Evolutionary conservation across 768 basidiomycete genomes (phyloP), one percentile per base, ranked within the genome.

Genomic region (Boletus rubescentipes): DNA sequence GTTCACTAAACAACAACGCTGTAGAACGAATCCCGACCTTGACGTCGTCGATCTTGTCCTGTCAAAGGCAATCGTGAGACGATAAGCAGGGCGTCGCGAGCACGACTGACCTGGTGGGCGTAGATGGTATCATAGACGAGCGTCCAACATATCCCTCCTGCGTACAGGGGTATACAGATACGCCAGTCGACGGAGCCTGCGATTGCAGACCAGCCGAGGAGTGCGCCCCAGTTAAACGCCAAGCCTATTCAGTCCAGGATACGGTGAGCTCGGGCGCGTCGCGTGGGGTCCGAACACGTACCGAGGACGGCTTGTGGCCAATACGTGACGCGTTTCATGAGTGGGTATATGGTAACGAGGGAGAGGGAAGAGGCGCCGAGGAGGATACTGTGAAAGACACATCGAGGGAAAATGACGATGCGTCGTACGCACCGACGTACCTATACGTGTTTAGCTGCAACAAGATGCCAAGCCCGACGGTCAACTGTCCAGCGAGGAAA

Each of bases 281-380:
- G 35, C 26, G 26, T 14, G 32, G 2, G 32, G 46, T 9, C 23
- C 11, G 18, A 10, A 1, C 15, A 51, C 84, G 53, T 54, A 92
- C 95, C 96, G 20, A 99, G 86, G 29, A 97, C 88, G 37, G 91
- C 86, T 67, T 99, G 97, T 2, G 97, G 97, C 91, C 96, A 99
- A 67, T 98, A 78, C 0, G 97, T 99, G 37, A 97, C 73, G 14
- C 97, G 83, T 71, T 99, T 99, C 97, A 99, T 98, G 59, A 96
- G 77, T 0, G 97, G 97, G 72, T 99, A 99, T 42, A 93, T 67
- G 7, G 83, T 82, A 41, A 99, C 97, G 14, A 99, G 66, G 4
- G 87, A 86, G 37, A 99, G 75, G 0, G 94, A 97, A 0, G 93
- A 86, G 2, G 96, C 95, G 11, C 97, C 97, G 7, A 99, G 81